Conservation (phyloP, 225 moss, liverwort and hornwort genomes). For the Pseudisothecium myosuroides region DNA sequence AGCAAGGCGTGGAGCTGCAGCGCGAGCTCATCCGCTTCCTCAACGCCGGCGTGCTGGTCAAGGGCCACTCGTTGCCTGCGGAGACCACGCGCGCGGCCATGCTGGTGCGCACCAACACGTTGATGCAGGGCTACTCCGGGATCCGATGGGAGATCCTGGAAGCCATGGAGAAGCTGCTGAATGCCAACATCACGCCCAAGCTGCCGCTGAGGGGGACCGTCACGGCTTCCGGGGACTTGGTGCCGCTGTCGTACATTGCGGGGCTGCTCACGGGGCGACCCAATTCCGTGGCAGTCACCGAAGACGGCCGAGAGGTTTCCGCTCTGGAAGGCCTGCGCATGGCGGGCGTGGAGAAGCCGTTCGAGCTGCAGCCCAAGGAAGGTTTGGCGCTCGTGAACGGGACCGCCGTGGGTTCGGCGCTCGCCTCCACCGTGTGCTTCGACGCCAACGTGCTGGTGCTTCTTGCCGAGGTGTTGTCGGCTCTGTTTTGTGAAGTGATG, state of each 20-base stretch:
- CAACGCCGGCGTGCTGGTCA: slow-evolving; percentile 4
- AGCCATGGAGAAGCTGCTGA: slow-evolving; percentile 34
- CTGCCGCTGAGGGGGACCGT: slow-evolving; percentile 32
- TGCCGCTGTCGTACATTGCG: not conserved
- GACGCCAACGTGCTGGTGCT: no score
- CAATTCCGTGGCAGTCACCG: not conserved
- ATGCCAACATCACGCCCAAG: slow-evolving; percentile 35
- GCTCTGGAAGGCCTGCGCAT: not conserved
- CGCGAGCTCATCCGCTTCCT: slow-evolving; percentile 24
- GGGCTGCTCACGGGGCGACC: not conserved
- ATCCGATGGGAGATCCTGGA: slow-evolving; percentile 30
- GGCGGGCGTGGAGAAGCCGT: not conserved
- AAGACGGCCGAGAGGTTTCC: not conserved
- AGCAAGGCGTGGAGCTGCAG: slow-evolving; percentile 17
- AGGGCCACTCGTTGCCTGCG: slow-evolving; percentile 1
- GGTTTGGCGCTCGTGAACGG: not conserved
- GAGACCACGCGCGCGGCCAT: slow-evolving; percentile 15
- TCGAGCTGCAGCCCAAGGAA: not conserved
- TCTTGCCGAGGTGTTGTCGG: no score
- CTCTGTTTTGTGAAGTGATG: no score
- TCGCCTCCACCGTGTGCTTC: no score
- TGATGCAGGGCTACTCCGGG: slow-evolving; percentile 33
- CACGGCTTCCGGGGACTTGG: slow-evolving; percentile 34
- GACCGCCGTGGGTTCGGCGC: no score
- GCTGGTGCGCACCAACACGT: slow-evolving; percentile 29